Percentiles rank a stretch among this genome's conserved stretches.
Evolutionary conservation across 2,329 filamentous ascomycete genomes (phyloP).

Genomic region (Penicillium sp.): DNA sequence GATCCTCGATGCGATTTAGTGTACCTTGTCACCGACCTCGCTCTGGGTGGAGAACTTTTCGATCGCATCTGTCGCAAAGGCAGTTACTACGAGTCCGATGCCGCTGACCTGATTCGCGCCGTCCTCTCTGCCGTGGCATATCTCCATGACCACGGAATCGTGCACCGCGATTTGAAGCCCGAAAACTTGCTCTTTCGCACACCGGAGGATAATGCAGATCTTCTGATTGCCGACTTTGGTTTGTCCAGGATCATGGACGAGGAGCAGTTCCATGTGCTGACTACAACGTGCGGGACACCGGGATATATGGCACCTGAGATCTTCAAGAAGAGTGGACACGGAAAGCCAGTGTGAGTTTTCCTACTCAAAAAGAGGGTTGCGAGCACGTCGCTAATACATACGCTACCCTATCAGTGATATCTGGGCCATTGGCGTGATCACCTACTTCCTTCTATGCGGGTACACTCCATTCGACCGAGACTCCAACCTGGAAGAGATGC

Average conservation of each 20-base stretch:
- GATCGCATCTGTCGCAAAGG: conserved; percentile 98
- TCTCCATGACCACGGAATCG: conserved; percentile 96
- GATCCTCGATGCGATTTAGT: conserved; percentile 45
- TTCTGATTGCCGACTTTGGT: conserved; percentile 95
- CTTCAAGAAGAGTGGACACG: conserved; percentile 97
- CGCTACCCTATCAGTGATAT: conserved; percentile 58
- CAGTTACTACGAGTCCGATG: conserved; percentile 96
- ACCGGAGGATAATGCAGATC: conserved; percentile 93
- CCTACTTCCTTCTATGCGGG: conserved; percentile 95
- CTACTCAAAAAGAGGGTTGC: neutral
- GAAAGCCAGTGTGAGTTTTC: conserved; percentile 73
- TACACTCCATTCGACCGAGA: conserved; percentile 98
- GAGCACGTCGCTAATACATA: neutral
- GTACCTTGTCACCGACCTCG: conserved; percentile 95
- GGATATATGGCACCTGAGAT: conserved; percentile 99
- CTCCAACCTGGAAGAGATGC: conserved; percentile 98
- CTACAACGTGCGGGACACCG: conserved; percentile 94
- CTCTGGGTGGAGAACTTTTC: conserved; percentile 92
- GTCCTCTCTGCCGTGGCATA: conserved; percentile 97
- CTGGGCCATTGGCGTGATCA: conserved; percentile 97
- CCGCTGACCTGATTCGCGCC: conserved; percentile 88
- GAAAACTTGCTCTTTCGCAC: conserved; percentile 96
- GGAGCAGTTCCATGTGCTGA: conserved; percentile 95
- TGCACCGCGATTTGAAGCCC: conserved; percentile 94
- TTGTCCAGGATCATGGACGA: conserved; percentile 97